phyloP scores from a whole-genome alignment of 1,284 basidiomycete species.

The Cryptococcus maquisensis region DNA sequence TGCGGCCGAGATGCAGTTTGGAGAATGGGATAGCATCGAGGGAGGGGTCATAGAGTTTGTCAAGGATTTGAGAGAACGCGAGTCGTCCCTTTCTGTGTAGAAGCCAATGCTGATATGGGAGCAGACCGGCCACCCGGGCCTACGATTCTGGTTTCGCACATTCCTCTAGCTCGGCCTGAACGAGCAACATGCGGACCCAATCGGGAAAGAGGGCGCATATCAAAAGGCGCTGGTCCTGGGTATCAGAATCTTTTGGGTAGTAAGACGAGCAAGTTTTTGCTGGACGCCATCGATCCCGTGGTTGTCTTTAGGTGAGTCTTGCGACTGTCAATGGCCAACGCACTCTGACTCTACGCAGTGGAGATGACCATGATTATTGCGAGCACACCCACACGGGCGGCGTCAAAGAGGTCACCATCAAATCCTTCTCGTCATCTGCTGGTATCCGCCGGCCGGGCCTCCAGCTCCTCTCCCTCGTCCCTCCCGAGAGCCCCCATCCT shows the following conservation, averaged over 20 bases:
- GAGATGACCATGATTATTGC: constrained; percentile 86
- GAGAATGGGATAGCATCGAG: constrained; percentile 58
- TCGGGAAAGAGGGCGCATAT: constrained; percentile 67
- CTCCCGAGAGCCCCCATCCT: constrained; percentile 40
- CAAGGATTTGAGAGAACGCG: constrained; percentile 57
- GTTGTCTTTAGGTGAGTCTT: constrained; percentile 65
- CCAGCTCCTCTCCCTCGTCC: constrained; percentile 70
- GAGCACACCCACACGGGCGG: constrained; percentile 59
- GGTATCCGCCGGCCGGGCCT: constrained; percentile 75
- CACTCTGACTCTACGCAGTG: constrained; percentile 52
- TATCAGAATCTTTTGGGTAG: constrained; percentile 76
- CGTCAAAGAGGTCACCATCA: constrained; percentile 71
- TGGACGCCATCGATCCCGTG: constrained; percentile 62
- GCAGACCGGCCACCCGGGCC: constrained; percentile 50
- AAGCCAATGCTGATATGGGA: neutral
- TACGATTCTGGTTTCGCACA: constrained; percentile 70
- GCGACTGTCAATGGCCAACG: neutral
- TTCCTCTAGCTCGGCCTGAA: constrained; percentile 70
- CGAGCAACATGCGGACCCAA: constrained; percentile 67
- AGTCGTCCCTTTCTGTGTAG: constrained; percentile 1
- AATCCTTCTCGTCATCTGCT: constrained; percentile 75
- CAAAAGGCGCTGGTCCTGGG: constrained; percentile 68
- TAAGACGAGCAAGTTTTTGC: constrained; percentile 64
- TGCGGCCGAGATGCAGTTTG: constrained; percentile 52
- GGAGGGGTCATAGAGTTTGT: constrained; percentile 69